Evolutionary conservation across 2,329 filamentous ascomycete species (phyloP), one percentile per base, ranked within the genome.

Genomic region (Arachnomyces sp.): DNA sequence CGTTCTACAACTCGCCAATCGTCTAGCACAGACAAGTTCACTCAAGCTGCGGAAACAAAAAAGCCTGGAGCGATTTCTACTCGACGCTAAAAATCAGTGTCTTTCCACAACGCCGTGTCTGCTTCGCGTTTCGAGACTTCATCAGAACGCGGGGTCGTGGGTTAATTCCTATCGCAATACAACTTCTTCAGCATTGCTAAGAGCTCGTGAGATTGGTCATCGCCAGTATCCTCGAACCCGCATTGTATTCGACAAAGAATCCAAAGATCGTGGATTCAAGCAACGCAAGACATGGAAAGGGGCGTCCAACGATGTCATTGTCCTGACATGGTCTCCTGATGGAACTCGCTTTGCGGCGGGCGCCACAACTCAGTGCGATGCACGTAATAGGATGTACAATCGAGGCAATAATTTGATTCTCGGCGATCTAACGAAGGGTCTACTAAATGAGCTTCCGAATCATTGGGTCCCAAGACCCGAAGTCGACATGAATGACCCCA

Each of bases 381-480:
- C 63, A 2, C 59, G 68, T 34, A 74, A 69, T n/a, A 74, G 76
- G 68, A 70, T 76, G 31, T 81, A 81, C 50, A 81, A 81, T 43
- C 61, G 71, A 30, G 61, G 66, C 0, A 72, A 76, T 43, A 80
- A 80, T 47, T 58, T 80, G 1, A 50, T 80, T 1, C 53, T 75
- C 28, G 77, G 77, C 1, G 60, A 74, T 44, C 45, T 67, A 2
- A 46, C 52, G 1, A 48, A 50, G 1, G 66, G 64, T 14, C 50
- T 49, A 1, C 51, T 80, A 6, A 58, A 64, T 38, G 76, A 79
- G 45, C 53, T 81, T 0, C 66, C 72, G 1, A 68, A 74, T 36
- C 77, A 81, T 49, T 65, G 64, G 28, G 54, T 70, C 2, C 49
- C 56, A 13, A 65, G 72, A 3, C 57, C 65, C n/a, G 54, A 63